Evolutionary conservation across 768 basidiomycete species (phyloP).

Genomic region (Lactifluus echinatus): DNA sequence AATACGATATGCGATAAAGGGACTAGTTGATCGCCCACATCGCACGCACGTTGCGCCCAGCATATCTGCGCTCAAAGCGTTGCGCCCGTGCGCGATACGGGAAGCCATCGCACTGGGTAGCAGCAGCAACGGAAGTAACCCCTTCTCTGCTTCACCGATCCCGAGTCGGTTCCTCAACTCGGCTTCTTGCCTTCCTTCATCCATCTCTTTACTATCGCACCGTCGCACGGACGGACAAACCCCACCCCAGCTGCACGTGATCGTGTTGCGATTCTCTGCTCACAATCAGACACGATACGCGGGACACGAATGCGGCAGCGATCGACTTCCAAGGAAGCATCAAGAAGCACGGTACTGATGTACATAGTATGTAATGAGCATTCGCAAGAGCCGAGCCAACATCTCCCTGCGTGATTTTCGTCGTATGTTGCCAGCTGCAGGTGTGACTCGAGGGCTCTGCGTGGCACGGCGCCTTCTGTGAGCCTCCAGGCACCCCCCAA

Average conservation of each 20-base stretch:
- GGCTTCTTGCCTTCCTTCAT: not conserved
- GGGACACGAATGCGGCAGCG: not conserved
- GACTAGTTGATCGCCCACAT: not conserved
- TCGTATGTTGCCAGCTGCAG: no score
- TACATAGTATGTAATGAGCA: not conserved
- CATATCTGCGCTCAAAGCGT: not conserved
- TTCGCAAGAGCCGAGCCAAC: not conserved
- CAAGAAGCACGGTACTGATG: not conserved
- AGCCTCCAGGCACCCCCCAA: not conserved
- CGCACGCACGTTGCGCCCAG: not conserved
- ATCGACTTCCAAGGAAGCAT: not conserved
- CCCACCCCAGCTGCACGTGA: no score
- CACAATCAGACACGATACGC: not conserved
- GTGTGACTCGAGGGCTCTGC: no score
- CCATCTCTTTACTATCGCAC: no score
- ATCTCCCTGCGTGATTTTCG: not conserved
- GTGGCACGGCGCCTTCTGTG: not conserved
- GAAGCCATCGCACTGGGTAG: no score
- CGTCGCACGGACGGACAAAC: no score
- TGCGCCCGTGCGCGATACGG: no score
- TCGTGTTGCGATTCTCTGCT: not conserved
- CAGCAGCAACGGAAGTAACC: not conserved
- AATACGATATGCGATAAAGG: not conserved
- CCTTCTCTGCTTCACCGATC: not conserved
- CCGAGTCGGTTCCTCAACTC: not conserved